A percentile compares a stretch with the other conserved stretches of the same genome.
Conservation (phyloP, 306 rosid genomes). For the Corylus heterophylla region DNA sequence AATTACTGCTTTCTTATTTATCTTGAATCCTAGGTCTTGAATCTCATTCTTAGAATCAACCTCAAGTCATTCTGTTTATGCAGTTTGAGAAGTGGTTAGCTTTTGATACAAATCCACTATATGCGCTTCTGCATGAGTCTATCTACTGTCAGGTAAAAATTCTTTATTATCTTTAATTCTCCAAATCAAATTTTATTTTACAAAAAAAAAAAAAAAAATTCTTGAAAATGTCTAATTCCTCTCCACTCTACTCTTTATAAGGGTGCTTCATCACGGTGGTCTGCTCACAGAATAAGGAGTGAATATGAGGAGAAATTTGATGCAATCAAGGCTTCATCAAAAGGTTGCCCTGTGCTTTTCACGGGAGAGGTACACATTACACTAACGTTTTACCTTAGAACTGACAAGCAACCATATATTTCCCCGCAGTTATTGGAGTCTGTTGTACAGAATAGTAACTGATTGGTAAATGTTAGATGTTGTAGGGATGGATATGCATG, state of each 20-base stretch:
- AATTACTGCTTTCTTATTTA: conserved; percentile 25
- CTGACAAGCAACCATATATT: neutral
- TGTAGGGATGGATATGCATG: neutral
- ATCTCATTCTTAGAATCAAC: conserved; percentile 28
- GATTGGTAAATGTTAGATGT: neutral
- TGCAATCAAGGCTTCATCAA: conserved; percentile 59
- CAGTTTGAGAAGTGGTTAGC: conserved; percentile 69
- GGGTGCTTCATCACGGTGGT: conserved; percentile 82
- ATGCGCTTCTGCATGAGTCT: conserved; percentile 75
- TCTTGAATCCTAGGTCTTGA: conserved; percentile 24
- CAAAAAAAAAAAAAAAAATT: neutral
- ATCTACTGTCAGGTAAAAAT: conserved; percentile 81
- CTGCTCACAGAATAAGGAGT: conserved; percentile 63
- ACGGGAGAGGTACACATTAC: conserved; percentile 77
- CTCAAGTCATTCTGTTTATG: conserved; percentile 28
- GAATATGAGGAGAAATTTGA: conserved; percentile 65
- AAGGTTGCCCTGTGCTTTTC: conserved; percentile 59
- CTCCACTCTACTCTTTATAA: conserved; percentile 25
- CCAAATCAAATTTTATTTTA: neutral
- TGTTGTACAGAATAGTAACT: neutral
- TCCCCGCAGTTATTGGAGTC: conserved; percentile 2
- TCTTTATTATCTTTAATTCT: conserved; percentile 16
- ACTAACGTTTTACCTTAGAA: conserved; percentile 10
- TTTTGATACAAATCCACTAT: conserved; percentile 78
- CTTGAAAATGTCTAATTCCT: conserved; percentile 13